A percentile compares a stretch with the other conserved stretches of the same genome.
These are phyloP conservation scores for Fusarium mangiferae DNA, from an alignment of 2,329 filamentous ascomycete genomes.

Conservation along the genomic window DNA sequence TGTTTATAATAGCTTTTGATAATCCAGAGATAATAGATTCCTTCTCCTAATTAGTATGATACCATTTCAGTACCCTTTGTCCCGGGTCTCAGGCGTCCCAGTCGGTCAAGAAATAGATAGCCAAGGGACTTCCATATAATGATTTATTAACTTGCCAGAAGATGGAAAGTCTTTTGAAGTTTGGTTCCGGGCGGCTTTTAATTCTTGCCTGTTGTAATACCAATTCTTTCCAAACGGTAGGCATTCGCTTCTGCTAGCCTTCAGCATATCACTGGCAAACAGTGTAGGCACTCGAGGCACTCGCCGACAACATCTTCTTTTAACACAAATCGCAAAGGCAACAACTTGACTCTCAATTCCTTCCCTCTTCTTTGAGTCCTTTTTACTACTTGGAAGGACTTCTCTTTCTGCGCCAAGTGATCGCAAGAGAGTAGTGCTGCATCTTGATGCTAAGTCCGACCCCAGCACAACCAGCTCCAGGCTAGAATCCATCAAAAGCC, in stretches of 20 bases:
- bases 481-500: too few species aligned
- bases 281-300: not conserved
- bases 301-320: too few species aligned
- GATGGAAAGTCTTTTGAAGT: too few species aligned
- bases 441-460: too few species aligned
- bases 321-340: too few species aligned
- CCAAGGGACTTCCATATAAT: accelerated
- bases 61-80: accelerated
- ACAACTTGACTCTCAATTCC: too few species aligned
- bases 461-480: too few species aligned
- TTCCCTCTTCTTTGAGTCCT: too few species aligned
- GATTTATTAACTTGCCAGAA: not conserved
- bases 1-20: accelerated
- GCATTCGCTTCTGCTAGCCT: not conserved
- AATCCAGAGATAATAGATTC: accelerated
- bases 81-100: not conserved
- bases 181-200: accelerated
- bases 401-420: too few species aligned
- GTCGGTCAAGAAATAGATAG: not conserved
- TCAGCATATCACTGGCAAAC: not conserved
- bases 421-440: too few species aligned
- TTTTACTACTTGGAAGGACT: too few species aligned
- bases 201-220: not conserved
- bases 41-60: not conserved
- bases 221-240: accelerated